A percentile compares a stretch with the other conserved stretches of the same genome.
Conservation (phyloP, 2,329 filamentous ascomycete genomes). For the Westerdykella ornata region DNA sequence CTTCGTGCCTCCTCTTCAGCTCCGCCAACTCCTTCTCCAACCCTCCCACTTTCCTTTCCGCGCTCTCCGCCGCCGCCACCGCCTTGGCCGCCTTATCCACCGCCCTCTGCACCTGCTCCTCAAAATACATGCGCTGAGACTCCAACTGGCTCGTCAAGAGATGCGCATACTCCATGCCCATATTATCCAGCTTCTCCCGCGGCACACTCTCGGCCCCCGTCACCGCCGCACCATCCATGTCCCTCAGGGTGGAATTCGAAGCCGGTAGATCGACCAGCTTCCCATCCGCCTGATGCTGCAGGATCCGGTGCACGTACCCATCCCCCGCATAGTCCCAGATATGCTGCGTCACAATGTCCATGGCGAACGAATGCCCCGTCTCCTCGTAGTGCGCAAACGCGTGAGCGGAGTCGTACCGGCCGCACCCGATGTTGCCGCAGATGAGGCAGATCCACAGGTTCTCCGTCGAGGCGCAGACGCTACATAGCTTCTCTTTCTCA, state of each 20-base stretch:
- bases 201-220: slow-evolving; percentile 62
- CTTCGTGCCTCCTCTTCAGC: slow-evolving; percentile 51
- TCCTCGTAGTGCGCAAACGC: slow-evolving; percentile 91
- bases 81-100: slow-evolving; percentile 82
- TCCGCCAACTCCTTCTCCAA: slow-evolving; percentile 46
- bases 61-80: slow-evolving; percentile 50
- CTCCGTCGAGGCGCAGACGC: slow-evolving; percentile 67
- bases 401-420: slow-evolving; percentile 87
- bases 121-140: slow-evolving; percentile 86
- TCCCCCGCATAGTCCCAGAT: slow-evolving; percentile 98
- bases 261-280: slow-evolving; percentile 84
- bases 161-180: slow-evolving; percentile 91
- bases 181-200: slow-evolving; percentile 64
- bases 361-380: slow-evolving; percentile 81
- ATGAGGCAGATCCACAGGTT: slow-evolving; percentile 96
- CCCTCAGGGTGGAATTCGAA: slow-evolving; percentile 21
- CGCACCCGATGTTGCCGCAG: slow-evolving; percentile 87
- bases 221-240: slow-evolving; percentile 12
- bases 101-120: slow-evolving; percentile 82
- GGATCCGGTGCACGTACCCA: slow-evolving; percentile 90
- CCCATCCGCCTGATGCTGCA: slow-evolving; percentile 86
- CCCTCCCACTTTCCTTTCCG: slow-evolving; percentile 41
- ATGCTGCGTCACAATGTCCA: slow-evolving; percentile 88
- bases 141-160: slow-evolving; percentile 89
- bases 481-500: slow-evolving; percentile 61